Evolutionary conservation across 108 stramenopile species (phyloP).

Genomic region (Hondaea fermentalgiana): DNA sequence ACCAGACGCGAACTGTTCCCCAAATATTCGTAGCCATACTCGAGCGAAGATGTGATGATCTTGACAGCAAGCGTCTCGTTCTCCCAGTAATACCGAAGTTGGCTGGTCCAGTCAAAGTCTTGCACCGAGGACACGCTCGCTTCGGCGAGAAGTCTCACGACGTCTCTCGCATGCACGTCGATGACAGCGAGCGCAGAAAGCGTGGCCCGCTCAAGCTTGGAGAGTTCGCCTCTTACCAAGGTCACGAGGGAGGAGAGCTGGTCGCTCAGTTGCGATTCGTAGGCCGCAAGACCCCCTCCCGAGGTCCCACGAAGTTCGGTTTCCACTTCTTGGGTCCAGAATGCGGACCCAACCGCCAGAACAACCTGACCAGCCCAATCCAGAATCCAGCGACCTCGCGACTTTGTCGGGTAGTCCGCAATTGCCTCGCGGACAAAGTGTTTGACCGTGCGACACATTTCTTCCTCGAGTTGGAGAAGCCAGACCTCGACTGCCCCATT

Average conservation of each 20-base stretch:
- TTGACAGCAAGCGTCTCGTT: constrained; percentile 47
- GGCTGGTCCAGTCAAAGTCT: constrained; percentile 58
- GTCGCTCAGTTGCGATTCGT: constrained; percentile 28
- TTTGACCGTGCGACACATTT: constrained; percentile 44
- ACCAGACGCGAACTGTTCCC: constrained; percentile 60
- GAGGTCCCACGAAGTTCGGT: constrained; percentile 30
- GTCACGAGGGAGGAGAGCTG: constrained; percentile 48
- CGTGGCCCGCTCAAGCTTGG: constrained; percentile 50
- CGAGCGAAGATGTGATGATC: constrained; percentile 51
- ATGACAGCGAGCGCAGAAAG: constrained; percentile 58
- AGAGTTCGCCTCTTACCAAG: constrained; percentile 45
- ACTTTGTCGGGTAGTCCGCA: constrained; percentile 39
- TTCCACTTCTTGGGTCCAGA: constrained; percentile 54
- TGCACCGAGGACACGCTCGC: constrained; percentile 7
- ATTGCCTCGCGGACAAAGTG: constrained; percentile 37
- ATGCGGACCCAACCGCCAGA: constrained; percentile 45
- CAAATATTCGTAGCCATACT: constrained; percentile 65
- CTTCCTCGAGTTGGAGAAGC: constrained; percentile 54
- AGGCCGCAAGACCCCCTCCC: constrained; percentile 26
- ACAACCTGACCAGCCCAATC: constrained; percentile 59
- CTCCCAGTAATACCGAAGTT: constrained; percentile 62
- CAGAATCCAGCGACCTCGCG: constrained; percentile 48
- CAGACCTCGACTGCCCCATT: constrained; percentile 60
- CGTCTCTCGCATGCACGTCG: constrained; percentile 59
- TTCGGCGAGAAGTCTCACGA: constrained; percentile 39